phyloP scores from a whole-genome alignment of 2,329 filamentous ascomycete genomes.

The Diaporthe vaccinii region DNA sequence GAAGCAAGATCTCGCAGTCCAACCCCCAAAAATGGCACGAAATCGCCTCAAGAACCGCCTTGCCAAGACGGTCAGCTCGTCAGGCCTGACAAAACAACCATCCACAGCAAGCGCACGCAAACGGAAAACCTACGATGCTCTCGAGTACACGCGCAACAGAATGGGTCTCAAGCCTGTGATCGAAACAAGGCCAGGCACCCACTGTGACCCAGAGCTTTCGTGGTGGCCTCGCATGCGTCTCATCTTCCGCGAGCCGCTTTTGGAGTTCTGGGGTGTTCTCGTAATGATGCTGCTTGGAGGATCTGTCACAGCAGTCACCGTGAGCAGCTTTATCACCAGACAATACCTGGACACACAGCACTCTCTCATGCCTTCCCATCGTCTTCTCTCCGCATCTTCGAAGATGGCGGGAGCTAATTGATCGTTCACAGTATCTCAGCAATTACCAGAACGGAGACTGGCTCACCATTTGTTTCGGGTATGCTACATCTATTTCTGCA shows the following conservation, averaged over 20 bases:
- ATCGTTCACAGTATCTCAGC: constrained; percentile 7
- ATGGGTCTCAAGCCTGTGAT: constrained; percentile 20
- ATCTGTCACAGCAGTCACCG: constrained; percentile 11
- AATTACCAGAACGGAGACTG: constrained; percentile 12
- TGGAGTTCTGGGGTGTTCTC: constrained; percentile 26
- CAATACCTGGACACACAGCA: neutral
- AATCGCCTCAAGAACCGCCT: neutral
- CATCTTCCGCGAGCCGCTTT: constrained; percentile 15
- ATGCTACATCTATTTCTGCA: neutral
- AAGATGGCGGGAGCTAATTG: neutral
- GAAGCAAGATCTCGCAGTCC: neutral
- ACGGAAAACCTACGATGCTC: neutral
- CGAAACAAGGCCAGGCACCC: constrained; percentile 3
- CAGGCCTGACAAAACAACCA: neutral
- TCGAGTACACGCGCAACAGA: constrained; percentile 4
- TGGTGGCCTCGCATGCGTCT: constrained; percentile 26
- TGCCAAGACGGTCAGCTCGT: neutral
- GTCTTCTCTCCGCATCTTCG: neutral
- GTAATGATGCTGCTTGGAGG: constrained; percentile 25
- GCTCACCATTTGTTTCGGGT: constrained; percentile 31
- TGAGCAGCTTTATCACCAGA: neutral
- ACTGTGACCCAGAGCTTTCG: neutral
- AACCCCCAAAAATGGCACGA: neutral
- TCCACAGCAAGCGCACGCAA: neutral
- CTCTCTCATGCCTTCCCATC: neutral